These are phyloP conservation scores for Talaromyces sp. DNA, from an alignment of 2,329 filamentous ascomycete species.

Conservation along the genomic window DNA sequence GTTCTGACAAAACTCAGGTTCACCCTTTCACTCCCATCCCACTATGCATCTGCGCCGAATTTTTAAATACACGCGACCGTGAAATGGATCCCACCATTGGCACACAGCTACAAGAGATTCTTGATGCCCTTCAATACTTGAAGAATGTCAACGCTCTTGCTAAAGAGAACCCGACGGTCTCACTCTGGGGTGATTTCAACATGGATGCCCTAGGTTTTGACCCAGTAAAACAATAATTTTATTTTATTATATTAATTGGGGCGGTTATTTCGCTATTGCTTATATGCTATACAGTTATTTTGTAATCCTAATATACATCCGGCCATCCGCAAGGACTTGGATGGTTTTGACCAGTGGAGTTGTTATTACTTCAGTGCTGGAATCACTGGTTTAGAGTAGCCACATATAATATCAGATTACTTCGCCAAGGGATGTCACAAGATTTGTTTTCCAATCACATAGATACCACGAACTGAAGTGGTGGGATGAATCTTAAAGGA, in stretches of 20 bases:
- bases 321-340: not conserved
- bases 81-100: conserved; percentile 9
- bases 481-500: too few species aligned
- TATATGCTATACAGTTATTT: not conserved
- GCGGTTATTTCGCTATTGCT: not conserved
- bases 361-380: not conserved
- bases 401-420: too few species aligned
- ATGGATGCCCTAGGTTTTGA: conserved; percentile 2
- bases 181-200: conserved; percentile 7
- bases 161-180: conserved; percentile 6
- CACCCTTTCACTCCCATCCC: conserved; percentile 15
- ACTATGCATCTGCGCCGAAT: conserved; percentile 13
- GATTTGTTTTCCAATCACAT: too few species aligned
- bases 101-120: conserved; percentile 10
- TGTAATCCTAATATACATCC: not conserved
- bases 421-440: too few species aligned
- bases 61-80: conserved; percentile 9
- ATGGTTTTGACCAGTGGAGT: not conserved
- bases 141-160: conserved; percentile 13
- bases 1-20: conserved; percentile 3
- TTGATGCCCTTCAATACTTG: conserved; percentile 11
- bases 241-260: not conserved
- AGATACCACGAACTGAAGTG: too few species aligned
- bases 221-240: not conserved
- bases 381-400: not conserved